phyloP scores from a whole-genome alignment of 2,329 filamentous ascomycete species.

The Colletotrichum simmondsii region DNA sequence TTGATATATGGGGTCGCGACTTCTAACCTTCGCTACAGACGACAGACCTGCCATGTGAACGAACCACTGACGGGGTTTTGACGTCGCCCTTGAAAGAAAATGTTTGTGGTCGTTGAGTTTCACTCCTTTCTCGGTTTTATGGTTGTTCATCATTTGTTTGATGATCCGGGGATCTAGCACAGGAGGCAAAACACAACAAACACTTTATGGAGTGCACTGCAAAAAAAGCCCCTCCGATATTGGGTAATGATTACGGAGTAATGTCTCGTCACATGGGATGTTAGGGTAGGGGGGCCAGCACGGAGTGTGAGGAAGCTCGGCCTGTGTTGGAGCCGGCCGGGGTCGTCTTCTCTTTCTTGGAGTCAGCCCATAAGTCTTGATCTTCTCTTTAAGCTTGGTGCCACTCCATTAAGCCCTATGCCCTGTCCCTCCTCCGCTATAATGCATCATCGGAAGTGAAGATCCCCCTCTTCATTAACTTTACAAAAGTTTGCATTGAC shows the following conservation, averaged over 20 bases:
- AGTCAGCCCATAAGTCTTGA: neutral
- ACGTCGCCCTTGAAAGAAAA: neutral
- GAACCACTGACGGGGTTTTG: neutral
- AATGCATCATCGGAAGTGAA: neutral
- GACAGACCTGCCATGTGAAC: neutral
- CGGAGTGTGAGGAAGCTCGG: neutral
- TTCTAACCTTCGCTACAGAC: neutral
- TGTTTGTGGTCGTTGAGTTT: slow-evolving; percentile 24
- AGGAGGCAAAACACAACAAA: slow-evolving; percentile 23
- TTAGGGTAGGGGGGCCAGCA: too few species aligned
- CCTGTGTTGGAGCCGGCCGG: neutral
- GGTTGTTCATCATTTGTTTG: slow-evolving; percentile 31
- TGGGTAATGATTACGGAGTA: too few species aligned
- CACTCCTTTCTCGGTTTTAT: slow-evolving; percentile 8
- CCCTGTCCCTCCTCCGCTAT: neutral
- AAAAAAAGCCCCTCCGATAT: too few species aligned
- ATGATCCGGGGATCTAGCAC: slow-evolving; percentile 36
- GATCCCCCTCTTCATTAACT: neutral
- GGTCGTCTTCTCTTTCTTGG: neutral
- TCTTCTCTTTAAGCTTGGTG: neutral
- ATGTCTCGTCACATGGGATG: too few species aligned
- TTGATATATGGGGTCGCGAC: neutral
- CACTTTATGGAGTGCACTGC: too few species aligned
- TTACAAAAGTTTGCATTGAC: neutral
- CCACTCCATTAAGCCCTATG: neutral